Percentiles rank a stretch among this genome's conserved stretches.
These are phyloP conservation scores for Thraustochytrium sp. DNA, from an alignment of 352 stramenopile genomes.

Conservation along the genomic window DNA sequence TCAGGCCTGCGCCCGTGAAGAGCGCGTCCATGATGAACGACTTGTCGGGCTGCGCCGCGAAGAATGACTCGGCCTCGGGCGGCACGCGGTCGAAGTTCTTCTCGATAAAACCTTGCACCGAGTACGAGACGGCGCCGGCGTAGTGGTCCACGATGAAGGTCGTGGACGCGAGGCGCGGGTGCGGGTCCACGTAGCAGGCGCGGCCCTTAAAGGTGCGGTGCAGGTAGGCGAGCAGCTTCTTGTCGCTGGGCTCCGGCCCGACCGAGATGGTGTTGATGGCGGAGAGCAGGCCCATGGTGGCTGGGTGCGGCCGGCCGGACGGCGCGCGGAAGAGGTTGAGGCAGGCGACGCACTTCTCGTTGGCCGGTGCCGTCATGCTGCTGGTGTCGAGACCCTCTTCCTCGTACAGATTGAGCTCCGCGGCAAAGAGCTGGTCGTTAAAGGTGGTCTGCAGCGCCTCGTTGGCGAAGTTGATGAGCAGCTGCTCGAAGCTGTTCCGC, in stretches of 20 bases:
- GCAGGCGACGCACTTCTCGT: background rate
- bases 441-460: conserved; percentile 77
- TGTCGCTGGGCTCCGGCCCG: conserved; percentile 20
- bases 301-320: background rate
- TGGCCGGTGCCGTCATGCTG: background rate
- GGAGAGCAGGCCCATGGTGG: background rate
- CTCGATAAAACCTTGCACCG: conserved; percentile 76
- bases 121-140: conserved; percentile 73
- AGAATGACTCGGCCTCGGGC: conserved; percentile 63
- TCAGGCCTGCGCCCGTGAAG: background rate
- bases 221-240: conserved; percentile 11
- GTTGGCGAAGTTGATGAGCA: conserved; percentile 81
- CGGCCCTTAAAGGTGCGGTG: conserved; percentile 14
- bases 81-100: conserved; percentile 82
- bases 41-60: conserved; percentile 43
- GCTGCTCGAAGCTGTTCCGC: conserved; percentile 80
- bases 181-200: conserved; percentile 11
- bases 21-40: background rate
- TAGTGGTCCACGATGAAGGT: conserved; percentile 82
- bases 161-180: background rate
- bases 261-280: conserved; percentile 24
- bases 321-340: background rate
- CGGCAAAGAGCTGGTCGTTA: conserved; percentile 79
- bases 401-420: conserved; percentile 69
- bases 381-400: conserved; percentile 55